Base-by-base conservation (phyloP, 2,329 filamentous ascomycete species). In the Penicillium sp. region DNA sequence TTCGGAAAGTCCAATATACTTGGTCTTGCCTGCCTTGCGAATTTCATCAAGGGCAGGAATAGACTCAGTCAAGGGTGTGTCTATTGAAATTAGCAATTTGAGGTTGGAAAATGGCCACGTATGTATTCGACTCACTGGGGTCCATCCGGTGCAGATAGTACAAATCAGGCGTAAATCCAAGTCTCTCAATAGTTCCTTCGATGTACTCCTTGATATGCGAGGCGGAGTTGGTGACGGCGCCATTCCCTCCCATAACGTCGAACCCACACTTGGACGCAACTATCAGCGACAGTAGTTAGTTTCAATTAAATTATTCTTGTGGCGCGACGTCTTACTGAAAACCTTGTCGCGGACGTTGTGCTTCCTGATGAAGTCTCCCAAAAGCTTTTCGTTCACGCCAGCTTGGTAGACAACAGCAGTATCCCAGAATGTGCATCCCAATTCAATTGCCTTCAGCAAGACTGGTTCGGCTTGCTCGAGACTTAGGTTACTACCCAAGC, bases 191-290 rank as follows among this genome's bases (percentile, higher is more conserved):
- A 0, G 79, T 81, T 12, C 78, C 80, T 4, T 81, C 78, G 27
- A 82, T 80, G 58, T 81, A 82, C 40, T 71, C 55, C 61, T 78
- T 76, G 62, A 82, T 82, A 47, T 82, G 80, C 0, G 72, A 56
- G 1, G 79, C 69, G 4, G 75, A 78, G 62, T 81, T 82, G 48
- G 78, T 80, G 31, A 81, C 71, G 3, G 35, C n/a, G 2, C 37
- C 19, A 5, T 69, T 65, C 1, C 65, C 64, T 13, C 69, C 73
- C 42, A 79, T 77, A 4, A 68, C 67, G 15, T 75, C 64, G 40
- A 81, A 73, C 0, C 78, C 80, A 58, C 80, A 81, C 54, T 81
- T 81, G 0, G 80, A 81, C 6, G 79, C 80, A 54, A 82, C 78
- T 81, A 47, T 25, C 6, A 23, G 2, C 0, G 5, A 15, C 4